These are phyloP conservation scores for Orbilia quercus DNA, from an alignment of 2,329 filamentous ascomycete species.

Conservation along the genomic window DNA sequence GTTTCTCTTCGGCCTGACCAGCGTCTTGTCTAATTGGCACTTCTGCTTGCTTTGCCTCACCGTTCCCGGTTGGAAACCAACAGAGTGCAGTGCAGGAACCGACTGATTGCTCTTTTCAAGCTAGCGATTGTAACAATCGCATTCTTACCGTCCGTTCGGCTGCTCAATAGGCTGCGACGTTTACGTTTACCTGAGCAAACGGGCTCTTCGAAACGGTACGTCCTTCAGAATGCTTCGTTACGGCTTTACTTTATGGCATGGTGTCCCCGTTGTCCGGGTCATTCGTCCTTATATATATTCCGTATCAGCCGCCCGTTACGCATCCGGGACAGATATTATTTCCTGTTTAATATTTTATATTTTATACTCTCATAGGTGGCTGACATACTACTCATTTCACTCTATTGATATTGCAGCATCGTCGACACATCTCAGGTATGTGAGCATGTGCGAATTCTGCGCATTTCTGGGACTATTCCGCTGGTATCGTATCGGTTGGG, in stretches of 20 bases:
- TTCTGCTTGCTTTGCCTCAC: not conserved
- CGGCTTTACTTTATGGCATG: too few relatives aligned
- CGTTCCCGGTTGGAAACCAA: too few relatives aligned
- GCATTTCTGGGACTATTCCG: slow-evolving; percentile 45
- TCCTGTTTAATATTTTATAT: not conserved
- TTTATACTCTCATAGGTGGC: slow-evolving; percentile 26
- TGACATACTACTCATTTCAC: slow-evolving; percentile 4
- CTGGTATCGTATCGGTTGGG: slow-evolving; percentile 16
- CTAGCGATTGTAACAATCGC: slow-evolving; percentile 26
- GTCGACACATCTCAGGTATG: not conserved
- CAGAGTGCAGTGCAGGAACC: too few relatives aligned
- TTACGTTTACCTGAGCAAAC: slow-evolving; percentile 8
- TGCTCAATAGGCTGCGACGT: slow-evolving; percentile 19
- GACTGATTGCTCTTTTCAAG: slow-evolving; percentile 16
- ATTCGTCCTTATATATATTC: slow-evolving; percentile 10
- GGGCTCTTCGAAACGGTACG: slow-evolving; percentile 20
- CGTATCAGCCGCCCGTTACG: slow-evolving; percentile 12
- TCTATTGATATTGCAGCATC: slow-evolving; percentile 1
- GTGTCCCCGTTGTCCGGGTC: too few relatives aligned
- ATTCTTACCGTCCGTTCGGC: slow-evolving; percentile 27
- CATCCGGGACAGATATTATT: too few relatives aligned
- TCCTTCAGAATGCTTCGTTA: not conserved
- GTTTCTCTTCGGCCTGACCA: slow-evolving; percentile 1
- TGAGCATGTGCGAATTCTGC: too few relatives aligned
- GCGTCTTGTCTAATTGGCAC: too few relatives aligned